These are phyloP conservation scores for Coniochaeta pulveracea DNA, from an alignment of 2,329 filamentous ascomycete genomes.

Conservation along the genomic window DNA sequence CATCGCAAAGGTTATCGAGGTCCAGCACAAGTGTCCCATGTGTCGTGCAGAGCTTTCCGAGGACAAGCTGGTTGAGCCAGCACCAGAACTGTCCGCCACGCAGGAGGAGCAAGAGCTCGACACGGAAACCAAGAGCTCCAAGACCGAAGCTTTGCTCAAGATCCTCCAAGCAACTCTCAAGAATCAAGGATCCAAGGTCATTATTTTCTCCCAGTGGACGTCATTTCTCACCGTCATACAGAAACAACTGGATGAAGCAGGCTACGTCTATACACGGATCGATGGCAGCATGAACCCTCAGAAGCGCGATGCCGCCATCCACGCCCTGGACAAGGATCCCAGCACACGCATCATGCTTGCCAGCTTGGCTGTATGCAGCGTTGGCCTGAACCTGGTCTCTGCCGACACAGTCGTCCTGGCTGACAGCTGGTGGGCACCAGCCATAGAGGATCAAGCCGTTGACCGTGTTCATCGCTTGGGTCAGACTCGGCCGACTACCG, in stretches of 20 bases:
- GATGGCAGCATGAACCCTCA: constrained; percentile 68
- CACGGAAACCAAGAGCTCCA: constrained; percentile 59
- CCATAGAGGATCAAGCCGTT: constrained; percentile 84
- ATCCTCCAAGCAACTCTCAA: constrained; percentile 60
- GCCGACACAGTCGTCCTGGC: constrained; percentile 77
- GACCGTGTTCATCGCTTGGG: constrained; percentile 81
- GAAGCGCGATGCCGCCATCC: constrained; percentile 61
- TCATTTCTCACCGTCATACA: constrained; percentile 64
- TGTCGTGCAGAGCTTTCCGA: constrained; percentile 60
- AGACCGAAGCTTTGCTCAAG: constrained; percentile 67
- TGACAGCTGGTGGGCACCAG: constrained; percentile 85
- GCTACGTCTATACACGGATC: constrained; percentile 57
- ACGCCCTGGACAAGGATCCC: constrained; percentile 54
- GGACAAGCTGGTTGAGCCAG: constrained; percentile 51
- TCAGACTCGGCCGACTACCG: constrained; percentile 66
- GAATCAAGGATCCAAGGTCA: constrained; percentile 54
- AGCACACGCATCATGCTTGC: constrained; percentile 68
- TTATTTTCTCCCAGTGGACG: constrained; percentile 71
- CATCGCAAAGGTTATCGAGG: constrained; percentile 62
- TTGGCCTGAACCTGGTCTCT: constrained; percentile 76
- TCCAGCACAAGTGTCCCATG: constrained; percentile 74
- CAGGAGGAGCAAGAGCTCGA: constrained; percentile 42
- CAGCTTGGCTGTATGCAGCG: constrained; percentile 69
- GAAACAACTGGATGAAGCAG: constrained; percentile 47
- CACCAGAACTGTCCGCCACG: constrained; percentile 36